phyloP scores from a whole-genome alignment of 2,329 filamentous ascomycete genomes.

The Trichophyton verrucosum region DNA sequence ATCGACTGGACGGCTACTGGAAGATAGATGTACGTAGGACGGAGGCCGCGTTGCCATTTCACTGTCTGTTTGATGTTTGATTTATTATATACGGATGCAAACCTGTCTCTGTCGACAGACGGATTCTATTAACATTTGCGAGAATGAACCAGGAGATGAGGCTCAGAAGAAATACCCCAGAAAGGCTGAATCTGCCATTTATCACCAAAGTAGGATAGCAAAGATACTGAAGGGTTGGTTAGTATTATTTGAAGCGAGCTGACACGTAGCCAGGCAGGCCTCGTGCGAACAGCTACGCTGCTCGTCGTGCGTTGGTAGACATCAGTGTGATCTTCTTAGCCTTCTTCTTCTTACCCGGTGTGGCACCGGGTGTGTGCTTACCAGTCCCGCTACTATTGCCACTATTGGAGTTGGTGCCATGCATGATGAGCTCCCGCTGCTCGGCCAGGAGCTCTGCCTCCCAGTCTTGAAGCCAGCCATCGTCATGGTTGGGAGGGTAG shows the following conservation, averaged over 20 bases:
- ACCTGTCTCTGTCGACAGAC: too few species aligned
- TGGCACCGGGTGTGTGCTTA: background rate
- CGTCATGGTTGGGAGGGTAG: conserved; percentile 37
- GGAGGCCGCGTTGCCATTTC: background rate
- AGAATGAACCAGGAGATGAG: too few species aligned
- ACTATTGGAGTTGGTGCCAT: background rate
- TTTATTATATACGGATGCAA: too few species aligned
- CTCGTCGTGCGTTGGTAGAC: conserved; percentile 51
- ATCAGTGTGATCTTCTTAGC: conserved; percentile 57
- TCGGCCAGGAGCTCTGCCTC: conserved; percentile 53
- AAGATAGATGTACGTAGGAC: too few species aligned
- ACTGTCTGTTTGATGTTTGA: background rate
- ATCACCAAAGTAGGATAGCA: too few species aligned
- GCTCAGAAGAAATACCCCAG: too few species aligned
- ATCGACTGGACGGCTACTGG: too few species aligned
- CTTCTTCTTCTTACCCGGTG: conserved; percentile 48
- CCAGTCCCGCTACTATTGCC: background rate
- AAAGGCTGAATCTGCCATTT: too few species aligned
- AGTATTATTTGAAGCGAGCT: background rate
- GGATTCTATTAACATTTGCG: too few species aligned
- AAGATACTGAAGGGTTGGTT: background rate
- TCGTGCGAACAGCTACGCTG: conserved; percentile 31
- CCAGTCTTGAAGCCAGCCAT: conserved; percentile 80
- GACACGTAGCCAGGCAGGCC: background rate
- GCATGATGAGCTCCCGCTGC: conserved; percentile 14